These are phyloP conservation scores for Candida sp. DNA, from an alignment of 1,139 yeast species.

Conservation along the genomic window DNA sequence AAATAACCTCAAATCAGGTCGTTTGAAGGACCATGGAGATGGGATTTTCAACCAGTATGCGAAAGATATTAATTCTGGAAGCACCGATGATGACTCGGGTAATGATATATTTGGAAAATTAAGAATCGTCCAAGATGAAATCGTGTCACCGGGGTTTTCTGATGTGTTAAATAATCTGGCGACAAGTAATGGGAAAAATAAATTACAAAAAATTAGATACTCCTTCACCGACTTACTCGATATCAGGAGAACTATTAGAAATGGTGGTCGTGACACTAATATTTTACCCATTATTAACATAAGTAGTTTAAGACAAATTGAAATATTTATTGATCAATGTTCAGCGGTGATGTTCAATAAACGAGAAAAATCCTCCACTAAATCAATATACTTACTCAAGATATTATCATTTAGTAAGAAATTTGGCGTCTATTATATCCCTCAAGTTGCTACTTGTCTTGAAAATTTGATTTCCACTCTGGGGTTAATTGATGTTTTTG, in stretches of 20 bases:
- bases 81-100: neutral
- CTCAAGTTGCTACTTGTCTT: neutral
- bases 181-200: neutral
- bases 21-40: neutral
- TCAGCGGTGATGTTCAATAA: neutral
- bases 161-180: neutral
- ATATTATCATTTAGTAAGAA: neutral
- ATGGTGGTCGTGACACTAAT: neutral
- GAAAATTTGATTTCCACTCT: neutral
- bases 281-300: neutral
- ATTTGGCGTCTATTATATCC: neutral
- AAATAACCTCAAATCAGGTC: neutral
- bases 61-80: neutral
- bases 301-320: neutral
- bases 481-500: neutral
- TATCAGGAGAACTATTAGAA: neutral
- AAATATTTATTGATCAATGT: neutral
- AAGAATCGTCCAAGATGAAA: neutral
- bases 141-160: neutral
- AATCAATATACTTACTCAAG: neutral
- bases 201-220: neutral
- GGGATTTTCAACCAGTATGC: neutral
- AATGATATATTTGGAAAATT: neutral
- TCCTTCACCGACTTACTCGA: neutral
- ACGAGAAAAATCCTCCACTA: neutral